Conservation (phyloP, 2,329 filamentous ascomycete genomes). For the Alternaria rosae region DNA sequence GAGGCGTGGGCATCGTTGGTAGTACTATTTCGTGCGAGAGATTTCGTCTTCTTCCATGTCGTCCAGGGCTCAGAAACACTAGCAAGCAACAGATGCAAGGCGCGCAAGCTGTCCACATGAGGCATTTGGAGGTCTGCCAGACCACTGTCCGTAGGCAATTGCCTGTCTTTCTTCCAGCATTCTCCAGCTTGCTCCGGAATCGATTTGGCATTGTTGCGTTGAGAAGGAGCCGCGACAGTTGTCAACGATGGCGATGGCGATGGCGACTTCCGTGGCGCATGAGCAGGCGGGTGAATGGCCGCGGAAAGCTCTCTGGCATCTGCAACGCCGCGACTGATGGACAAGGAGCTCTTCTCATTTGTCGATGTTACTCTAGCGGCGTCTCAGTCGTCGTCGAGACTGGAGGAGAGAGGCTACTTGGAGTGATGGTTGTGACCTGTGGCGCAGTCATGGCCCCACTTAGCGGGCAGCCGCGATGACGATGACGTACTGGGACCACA, state of each 20-base stretch:
- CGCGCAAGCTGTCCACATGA: conserved; percentile 23
- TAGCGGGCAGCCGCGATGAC: conserved; percentile 5
- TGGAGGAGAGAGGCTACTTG: not conserved
- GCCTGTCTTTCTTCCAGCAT: conserved; percentile 13
- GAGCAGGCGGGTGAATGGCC: not conserved
- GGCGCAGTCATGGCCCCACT: conserved; percentile 11
- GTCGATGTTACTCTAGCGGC: not conserved
- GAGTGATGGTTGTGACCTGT: conserved; percentile 4
- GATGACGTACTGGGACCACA: not conserved
- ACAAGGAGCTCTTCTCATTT: not conserved
- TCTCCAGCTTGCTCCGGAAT: conserved; percentile 14
- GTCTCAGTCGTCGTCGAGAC: not conserved
- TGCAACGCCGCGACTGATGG: not conserved
- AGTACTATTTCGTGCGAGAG: not conserved
- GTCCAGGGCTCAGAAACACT: conserved; percentile 9
- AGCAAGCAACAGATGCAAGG: conserved; percentile 27
- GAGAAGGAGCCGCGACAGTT: not conserved
- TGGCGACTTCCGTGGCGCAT: not conserved
- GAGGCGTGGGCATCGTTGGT: conserved; percentile 25
- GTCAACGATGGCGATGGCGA: not conserved
- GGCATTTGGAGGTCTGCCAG: conserved; percentile 22
- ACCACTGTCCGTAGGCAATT: conserved; percentile 12
- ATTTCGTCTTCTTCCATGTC: not conserved
- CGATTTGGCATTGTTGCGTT: conserved; percentile 10
- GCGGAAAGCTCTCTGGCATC: not conserved